Percentiles rank a stretch among this genome's conserved stretches.
Evolutionary conservation across 164 flowering plant genomes (phyloP).

Genomic region (Dillenia suffruticosa): DNA sequence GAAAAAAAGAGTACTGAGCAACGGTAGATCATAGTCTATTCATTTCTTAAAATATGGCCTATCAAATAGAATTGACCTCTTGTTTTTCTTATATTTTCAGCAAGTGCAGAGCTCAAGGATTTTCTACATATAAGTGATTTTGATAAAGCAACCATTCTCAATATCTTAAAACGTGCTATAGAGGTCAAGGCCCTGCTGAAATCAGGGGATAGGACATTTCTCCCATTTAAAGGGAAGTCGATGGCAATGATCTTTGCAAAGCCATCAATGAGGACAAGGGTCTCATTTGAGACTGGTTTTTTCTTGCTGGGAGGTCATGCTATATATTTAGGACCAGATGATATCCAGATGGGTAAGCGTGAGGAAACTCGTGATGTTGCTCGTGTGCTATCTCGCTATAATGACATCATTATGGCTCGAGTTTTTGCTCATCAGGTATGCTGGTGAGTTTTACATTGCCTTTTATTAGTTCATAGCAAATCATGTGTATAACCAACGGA

Average conservation of each 20-base stretch:
- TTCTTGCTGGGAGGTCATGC: slow-evolving; percentile 95
- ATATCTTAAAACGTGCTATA: slow-evolving; percentile 68
- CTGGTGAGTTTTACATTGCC: slow-evolving; percentile 43
- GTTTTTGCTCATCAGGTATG: slow-evolving; percentile 98
- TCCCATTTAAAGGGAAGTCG: slow-evolving; percentile 91
- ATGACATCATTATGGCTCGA: slow-evolving; percentile 97
- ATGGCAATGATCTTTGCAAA: slow-evolving; percentile 99
- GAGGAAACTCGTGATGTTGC: slow-evolving; percentile 99
- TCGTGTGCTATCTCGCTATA: slow-evolving; percentile 90
- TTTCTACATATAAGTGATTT: slow-evolving; percentile 86
- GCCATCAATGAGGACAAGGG: slow-evolving; percentile 97
- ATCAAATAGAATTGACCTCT: background rate
- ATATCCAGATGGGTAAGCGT: slow-evolving; percentile 95
- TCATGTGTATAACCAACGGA: no score
- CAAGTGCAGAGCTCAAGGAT: slow-evolving; percentile 49
- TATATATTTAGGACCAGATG: slow-evolving; percentile 85
- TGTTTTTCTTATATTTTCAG: slow-evolving; percentile 31
- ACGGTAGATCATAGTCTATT: no score
- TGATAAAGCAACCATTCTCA: slow-evolving; percentile 72
- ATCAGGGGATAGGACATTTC: slow-evolving; percentile 81
- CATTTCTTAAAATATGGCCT: no score
- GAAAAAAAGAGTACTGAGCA: no score
- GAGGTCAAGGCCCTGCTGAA: slow-evolving; percentile 83
- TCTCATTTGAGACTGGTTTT: slow-evolving; percentile 97
- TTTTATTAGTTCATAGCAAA: no score